Evolutionary conservation across 2,329 filamentous ascomycete species (phyloP), one percentile per base, ranked within the genome.

Genomic region (Pleomassaria siparia): DNA sequence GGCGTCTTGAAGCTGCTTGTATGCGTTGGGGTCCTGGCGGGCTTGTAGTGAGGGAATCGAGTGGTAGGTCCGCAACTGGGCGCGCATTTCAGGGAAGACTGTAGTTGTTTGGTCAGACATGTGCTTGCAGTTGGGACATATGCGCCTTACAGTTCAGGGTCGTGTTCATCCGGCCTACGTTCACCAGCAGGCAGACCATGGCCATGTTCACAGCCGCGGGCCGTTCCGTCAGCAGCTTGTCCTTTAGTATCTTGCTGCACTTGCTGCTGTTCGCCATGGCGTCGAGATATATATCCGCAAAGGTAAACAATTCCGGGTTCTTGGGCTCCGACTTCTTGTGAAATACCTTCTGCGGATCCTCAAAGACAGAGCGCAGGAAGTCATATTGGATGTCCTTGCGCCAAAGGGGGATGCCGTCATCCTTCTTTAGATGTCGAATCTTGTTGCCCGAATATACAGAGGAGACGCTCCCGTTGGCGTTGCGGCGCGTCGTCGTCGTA

Each of bases 71-170:
- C 94, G 87, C 25, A 99, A 80, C 67, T 99, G 94, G 24, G 94
- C 94, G 73, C 94, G 88, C 94, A 99, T 99, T 72, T 99, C 94
- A 18, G 94, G 94, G 69, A 99, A 99, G 78, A 99, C 94, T 95
- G 68, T 43, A 50, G 15, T 21, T 55, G 42, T 47, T n/a, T n/a
- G n/a, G 56, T 66, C 46, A 62, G 53, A 33, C 35, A 13, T 28
- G 8, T 26, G 25, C 21, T 26, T 13, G 36, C 30, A 40, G 22
- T 30, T 36, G 41, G 18, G 28, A 4, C 33, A 11, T 49, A 24
- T 24, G n/a, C 13, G 8, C 71, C 84, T 67, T 77, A 96, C 91
- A 97, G 67, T 99, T 99, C 40, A 99, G 78, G 0, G 94, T 99
- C 1, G 94, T 99, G 72, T 99, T 99, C 94, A 99, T 99, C 54